Conservation (phyloP, 2,329 filamentous ascomycete genomes). For the Colletotrichum kahawae region DNA sequence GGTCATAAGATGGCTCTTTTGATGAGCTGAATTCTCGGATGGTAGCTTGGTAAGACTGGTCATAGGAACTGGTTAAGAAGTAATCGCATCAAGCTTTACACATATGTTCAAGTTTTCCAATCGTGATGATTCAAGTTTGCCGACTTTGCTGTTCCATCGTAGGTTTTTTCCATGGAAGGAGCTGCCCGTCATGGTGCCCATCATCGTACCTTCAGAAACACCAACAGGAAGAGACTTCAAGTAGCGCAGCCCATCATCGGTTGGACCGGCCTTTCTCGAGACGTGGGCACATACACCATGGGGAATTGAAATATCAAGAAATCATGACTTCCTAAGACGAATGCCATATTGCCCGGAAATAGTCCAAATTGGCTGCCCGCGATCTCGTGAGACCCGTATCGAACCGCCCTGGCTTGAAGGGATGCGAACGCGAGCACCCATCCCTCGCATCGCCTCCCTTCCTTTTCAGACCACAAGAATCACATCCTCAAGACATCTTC, state of each 20-base stretch:
- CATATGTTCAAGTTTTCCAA: neutral
- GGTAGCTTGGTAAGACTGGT: neutral
- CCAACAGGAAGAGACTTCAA: accelerated
- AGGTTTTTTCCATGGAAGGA: neutral
- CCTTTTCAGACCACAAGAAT: neutral
- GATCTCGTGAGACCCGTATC: neutral
- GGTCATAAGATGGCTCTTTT: neutral
- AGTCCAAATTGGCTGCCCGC: neutral
- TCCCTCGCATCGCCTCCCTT: neutral
- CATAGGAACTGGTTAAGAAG: neutral
- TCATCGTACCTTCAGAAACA: neutral
- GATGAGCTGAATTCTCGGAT: neutral
- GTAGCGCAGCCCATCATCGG: neutral
- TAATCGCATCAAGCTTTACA: neutral
- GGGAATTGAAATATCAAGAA: too few species aligned
- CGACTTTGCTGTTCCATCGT: neutral
- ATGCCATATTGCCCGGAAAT: neutral
- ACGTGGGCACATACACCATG: too few species aligned
- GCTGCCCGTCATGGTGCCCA: neutral
- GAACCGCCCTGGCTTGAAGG: neutral
- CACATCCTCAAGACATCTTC: neutral
- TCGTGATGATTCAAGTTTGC: neutral
- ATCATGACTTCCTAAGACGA: too few species aligned
- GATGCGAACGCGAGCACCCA: neutral
- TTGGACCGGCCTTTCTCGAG: too few species aligned